Conservation (phyloP, 441 rosid genomes). For the Melastoma candidum region DNA sequence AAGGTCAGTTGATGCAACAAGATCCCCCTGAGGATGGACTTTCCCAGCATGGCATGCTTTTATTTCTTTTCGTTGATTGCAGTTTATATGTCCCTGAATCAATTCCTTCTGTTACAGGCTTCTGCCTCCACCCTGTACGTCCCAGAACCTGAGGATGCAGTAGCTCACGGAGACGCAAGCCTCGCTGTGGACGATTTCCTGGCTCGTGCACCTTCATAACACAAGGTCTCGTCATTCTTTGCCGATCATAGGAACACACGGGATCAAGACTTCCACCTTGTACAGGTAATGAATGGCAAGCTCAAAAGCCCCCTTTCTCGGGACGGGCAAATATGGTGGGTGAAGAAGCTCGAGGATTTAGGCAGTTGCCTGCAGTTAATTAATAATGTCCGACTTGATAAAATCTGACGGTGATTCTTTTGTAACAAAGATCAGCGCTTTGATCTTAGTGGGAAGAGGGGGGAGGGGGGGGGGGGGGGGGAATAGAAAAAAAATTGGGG, state of each 20-base stretch:
- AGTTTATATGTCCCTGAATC: background rate
- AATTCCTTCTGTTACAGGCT: constrained; percentile 36
- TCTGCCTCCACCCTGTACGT: constrained; percentile 68
- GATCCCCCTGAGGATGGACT: background rate
- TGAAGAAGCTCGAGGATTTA: too few species aligned
- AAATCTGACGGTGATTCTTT: too few species aligned
- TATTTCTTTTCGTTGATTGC: background rate
- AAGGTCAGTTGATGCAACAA: constrained; percentile 37
- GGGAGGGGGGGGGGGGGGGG: too few species aligned
- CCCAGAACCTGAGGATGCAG: constrained; percentile 97
- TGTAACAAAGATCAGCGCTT: too few species aligned
- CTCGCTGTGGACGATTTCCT: constrained; percentile 92
- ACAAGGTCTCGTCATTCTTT: constrained; percentile 11
- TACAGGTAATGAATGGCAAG: too few species aligned
- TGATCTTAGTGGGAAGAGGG: too few species aligned
- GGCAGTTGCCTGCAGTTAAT: too few species aligned
- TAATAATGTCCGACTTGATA: too few species aligned
- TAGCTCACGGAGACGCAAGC: constrained; percentile 82
- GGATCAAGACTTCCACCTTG: background rate
- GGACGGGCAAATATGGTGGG: too few species aligned
- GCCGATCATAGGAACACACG: constrained; percentile 2
- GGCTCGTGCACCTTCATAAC: constrained; percentile 43
- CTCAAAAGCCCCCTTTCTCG: too few species aligned
- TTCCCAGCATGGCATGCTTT: background rate
- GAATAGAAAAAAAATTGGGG: too few species aligned